Conservation (phyloP, 169 alveolate genomes). For the Besnoitia besnoiti region DNA sequence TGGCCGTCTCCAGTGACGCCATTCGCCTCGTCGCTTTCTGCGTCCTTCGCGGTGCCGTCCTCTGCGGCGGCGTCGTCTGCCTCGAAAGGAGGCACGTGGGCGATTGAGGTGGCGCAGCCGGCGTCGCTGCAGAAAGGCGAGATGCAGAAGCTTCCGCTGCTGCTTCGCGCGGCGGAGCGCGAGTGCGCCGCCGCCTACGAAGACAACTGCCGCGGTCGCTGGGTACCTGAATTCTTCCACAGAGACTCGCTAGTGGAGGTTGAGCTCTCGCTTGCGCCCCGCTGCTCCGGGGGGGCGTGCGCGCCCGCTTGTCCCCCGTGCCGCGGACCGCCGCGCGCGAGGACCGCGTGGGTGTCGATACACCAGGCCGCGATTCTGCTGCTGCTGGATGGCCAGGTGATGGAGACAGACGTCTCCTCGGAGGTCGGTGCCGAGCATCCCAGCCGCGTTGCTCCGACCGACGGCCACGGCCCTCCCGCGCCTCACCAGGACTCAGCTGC, state of each 20-base stretch:
- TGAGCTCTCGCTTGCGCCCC: background rate
- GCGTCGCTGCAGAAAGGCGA: background rate
- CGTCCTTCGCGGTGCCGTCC: too few relatives aligned
- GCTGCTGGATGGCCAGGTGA: conserved; percentile 1
- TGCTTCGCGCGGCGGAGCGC: background rate
- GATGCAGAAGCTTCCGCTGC: background rate
- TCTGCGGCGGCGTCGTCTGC: background rate
- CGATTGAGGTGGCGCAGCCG: background rate
- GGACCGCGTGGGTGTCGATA: background rate
- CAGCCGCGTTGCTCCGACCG: too few relatives aligned
- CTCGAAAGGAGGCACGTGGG: background rate
- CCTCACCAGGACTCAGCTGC: too few relatives aligned
- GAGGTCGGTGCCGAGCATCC: background rate
- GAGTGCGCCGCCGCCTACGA: background rate
- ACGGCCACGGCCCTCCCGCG: too few relatives aligned
- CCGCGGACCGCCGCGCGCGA: background rate
- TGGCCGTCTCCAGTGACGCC: background rate
- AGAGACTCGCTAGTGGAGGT: background rate
- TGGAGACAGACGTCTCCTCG: background rate
- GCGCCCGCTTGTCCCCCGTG: background rate
- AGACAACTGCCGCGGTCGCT: background rate
- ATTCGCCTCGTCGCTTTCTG: background rate
- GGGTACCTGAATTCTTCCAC: background rate
- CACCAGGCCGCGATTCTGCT: background rate
- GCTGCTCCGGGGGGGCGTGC: too few relatives aligned